phyloP scores from a whole-genome alignment of 148 eudicot species.

The Rhododendron griersonianum region DNA sequence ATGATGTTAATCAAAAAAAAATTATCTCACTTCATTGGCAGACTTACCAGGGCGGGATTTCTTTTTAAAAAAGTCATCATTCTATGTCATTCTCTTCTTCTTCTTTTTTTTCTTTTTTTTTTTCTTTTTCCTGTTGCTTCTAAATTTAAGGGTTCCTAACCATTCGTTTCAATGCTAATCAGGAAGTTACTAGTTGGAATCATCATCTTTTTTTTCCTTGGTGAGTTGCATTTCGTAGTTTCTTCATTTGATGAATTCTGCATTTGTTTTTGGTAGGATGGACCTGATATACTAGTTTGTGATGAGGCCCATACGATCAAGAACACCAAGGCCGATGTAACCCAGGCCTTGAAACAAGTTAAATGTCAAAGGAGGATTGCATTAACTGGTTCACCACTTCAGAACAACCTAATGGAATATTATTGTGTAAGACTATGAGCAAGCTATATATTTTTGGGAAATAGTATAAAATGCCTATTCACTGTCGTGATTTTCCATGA shows the following conservation, averaged over 20 bases:
- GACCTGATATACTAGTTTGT: slow-evolving; percentile 96
- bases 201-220: background rate
- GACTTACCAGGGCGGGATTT: background rate
- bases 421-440: slow-evolving; percentile 65
- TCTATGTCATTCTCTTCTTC: background rate
- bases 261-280: slow-evolving; percentile 53
- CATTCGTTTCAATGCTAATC: background rate
- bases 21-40: background rate
- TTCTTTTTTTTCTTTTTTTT: too few relatives aligned
- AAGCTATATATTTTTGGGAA: background rate
- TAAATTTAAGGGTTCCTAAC: background rate
- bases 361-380: slow-evolving; percentile 97
- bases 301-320: slow-evolving; percentile 99
- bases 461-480: background rate
- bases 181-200: background rate
- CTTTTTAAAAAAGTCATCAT: background rate
- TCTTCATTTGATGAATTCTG: background rate
- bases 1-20: too few relatives aligned
- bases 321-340: slow-evolving; percentile 80
- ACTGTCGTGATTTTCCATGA: background rate
- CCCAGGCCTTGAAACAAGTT: slow-evolving; percentile 89
- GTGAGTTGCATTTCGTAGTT: background rate
- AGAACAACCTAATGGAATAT: slow-evolving; percentile 98
- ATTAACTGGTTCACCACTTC: slow-evolving; percentile 97
- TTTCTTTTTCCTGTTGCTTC: background rate